phyloP scores from a whole-genome alignment of 2,329 filamentous ascomycete genomes.

The Didymosphaeria variabile region DNA sequence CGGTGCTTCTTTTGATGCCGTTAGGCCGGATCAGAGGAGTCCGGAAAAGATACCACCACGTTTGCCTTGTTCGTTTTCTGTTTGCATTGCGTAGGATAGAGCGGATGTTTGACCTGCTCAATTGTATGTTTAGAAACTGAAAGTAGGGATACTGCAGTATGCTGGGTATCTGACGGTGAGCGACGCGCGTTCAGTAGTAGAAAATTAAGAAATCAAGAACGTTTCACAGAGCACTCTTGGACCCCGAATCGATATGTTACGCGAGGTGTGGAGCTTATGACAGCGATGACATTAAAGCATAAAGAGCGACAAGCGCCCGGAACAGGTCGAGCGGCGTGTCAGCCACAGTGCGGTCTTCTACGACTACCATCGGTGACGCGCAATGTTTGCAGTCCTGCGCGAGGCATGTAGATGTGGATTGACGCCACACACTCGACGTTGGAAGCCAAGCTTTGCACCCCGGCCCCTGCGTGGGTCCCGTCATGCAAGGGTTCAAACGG shows the following conservation, averaged over 20 bases:
- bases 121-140: constrained; percentile 22
- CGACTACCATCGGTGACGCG: neutral
- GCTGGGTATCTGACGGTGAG: neutral
- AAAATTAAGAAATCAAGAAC: neutral
- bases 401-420: constrained; percentile 1
- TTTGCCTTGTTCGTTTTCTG: constrained; percentile 23
- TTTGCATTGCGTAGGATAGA: constrained; percentile 19
- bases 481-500: constrained; percentile 18
- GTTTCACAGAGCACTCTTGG: neutral
- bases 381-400: neutral
- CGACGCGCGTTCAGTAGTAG: constrained; percentile 21
- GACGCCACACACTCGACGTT: constrained; percentile 15
- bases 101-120: constrained; percentile 4
- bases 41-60: constrained; percentile 43
- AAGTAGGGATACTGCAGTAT: constrained; percentile 18
- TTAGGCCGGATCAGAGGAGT: constrained; percentile 18
- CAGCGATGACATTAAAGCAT: neutral
- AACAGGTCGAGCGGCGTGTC: neutral
- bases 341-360: neutral
- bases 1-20: neutral
- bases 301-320: neutral
- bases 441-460: constrained; percentile 14
- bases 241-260: neutral
- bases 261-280: neutral
- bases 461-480: constrained; percentile 9